A percentile compares a stretch with the other conserved stretches of the same genome.
These are phyloP conservation scores for Heterobasidion parviporum DNA, from an alignment of 1,284 basidiomycete genomes.

Conservation along the genomic window DNA sequence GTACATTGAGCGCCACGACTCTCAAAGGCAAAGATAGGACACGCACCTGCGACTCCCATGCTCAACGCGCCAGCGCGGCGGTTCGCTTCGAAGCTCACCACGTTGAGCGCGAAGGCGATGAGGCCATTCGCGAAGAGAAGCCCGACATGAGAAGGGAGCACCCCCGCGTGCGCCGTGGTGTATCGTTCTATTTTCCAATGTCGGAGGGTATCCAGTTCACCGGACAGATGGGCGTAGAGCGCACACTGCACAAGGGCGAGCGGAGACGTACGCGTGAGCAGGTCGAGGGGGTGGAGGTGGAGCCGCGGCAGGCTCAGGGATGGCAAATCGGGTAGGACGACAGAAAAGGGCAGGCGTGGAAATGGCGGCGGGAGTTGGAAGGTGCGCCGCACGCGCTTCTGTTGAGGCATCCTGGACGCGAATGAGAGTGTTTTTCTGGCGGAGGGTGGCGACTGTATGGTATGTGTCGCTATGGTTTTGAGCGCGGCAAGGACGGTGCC, in stretches of 20 bases:
- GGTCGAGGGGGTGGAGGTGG: conserved; percentile 75
- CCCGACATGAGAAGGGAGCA: conserved; percentile 43
- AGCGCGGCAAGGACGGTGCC: conserved; percentile 86
- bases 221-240: conserved; percentile 64
- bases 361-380: conserved; percentile 10
- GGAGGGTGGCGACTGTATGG: conserved; percentile 48
- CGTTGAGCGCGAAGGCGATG: conserved; percentile 86
- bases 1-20: conserved; percentile 2
- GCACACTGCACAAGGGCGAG: conserved; percentile 85
- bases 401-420: not conserved
- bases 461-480: conserved; percentile 86
- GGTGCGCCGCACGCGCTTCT: not conserved
- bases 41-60: conserved; percentile 80
- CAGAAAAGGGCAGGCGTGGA: conserved; percentile 6
- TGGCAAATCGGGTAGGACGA: conserved; percentile 14
- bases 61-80: conserved; percentile 79
- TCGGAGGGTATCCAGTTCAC: conserved; percentile 66
- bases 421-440: conserved; percentile 8
- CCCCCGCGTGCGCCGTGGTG: conserved; percentile 16
- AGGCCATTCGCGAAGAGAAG: conserved; percentile 71
- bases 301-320: conserved; percentile 32
- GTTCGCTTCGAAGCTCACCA: conserved; percentile 90
- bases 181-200: conserved; percentile 18
- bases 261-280: conserved; percentile 79
- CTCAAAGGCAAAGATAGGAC: not conserved